Evolutionary conservation across 1,139 yeast genomes (phyloP).

Genomic region (Kurtzmaniella natalensis): DNA sequence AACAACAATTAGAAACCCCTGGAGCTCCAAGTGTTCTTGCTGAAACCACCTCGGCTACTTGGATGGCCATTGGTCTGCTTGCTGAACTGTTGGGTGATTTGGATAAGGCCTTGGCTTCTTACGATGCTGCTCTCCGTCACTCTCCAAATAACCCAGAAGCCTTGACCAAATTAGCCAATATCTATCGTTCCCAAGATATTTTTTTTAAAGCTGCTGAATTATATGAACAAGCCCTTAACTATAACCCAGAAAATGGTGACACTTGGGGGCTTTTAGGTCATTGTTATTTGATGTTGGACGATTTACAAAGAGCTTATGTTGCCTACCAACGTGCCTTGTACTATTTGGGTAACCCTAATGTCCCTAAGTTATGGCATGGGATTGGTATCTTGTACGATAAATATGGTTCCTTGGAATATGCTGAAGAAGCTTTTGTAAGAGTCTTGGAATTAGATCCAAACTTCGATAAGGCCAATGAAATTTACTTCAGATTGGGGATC

Average conservation of each 20-base stretch:
- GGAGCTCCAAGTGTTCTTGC: slow-evolving; percentile 24
- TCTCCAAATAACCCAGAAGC: slow-evolving; percentile 84
- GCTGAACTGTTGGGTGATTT: slow-evolving; percentile 89
- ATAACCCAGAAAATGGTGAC: slow-evolving; percentile 87
- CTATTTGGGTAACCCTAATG: slow-evolving; percentile 88
- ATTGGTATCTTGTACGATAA: slow-evolving; percentile 94
- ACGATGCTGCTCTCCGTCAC: slow-evolving; percentile 85
- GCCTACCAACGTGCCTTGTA: slow-evolving; percentile 95
- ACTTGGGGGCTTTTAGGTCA: slow-evolving; percentile 98
- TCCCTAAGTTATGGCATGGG: slow-evolving; percentile 97
- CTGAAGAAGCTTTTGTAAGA: slow-evolving; percentile 96
- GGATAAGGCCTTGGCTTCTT: slow-evolving; percentile 84
- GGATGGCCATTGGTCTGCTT: slow-evolving; percentile 87
- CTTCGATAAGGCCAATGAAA: slow-evolving; percentile 94
- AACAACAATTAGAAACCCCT: slow-evolving; percentile 2
- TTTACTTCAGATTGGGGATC: slow-evolving; percentile 93
- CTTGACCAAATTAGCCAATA: slow-evolving; percentile 78
- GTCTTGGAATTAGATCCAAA: slow-evolving; percentile 94
- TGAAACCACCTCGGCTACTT: slow-evolving; percentile 82
- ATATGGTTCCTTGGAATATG: slow-evolving; percentile 92
- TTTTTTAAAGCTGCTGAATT: slow-evolving; percentile 92
- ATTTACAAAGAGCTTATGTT: slow-evolving; percentile 88
- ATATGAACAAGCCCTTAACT: slow-evolving; percentile 79
- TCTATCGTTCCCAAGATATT: slow-evolving; percentile 84
- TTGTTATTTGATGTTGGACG: slow-evolving; percentile 95